Evolutionary conservation across 176 grass and related monocot genomes (phyloP), one percentile per base, ranked within the genome.

Genomic region (Tillandsia leiboldiana): DNA sequence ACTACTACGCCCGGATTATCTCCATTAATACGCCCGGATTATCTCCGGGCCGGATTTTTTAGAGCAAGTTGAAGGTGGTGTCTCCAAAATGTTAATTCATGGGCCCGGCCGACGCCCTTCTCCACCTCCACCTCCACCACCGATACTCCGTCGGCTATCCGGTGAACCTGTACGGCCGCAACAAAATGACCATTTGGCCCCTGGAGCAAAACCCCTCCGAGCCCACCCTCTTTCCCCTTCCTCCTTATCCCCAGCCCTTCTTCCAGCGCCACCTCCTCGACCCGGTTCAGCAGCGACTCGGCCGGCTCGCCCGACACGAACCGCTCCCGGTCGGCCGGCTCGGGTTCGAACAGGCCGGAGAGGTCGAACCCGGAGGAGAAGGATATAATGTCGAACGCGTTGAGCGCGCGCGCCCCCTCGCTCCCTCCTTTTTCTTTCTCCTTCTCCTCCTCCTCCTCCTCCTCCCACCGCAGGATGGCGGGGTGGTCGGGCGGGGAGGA

Each of bases 311-410:
- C 7, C 23, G 67, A 67, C 7, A 74, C 13, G 62, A 85, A 65
- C 72, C 77, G 66, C 66, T 79, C 72, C 59, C 64, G 70, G 13
- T 22, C 42, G 10, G 8, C 12, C 53, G 56, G 54, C 14, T 24
- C 14, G 14, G 66, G 42, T 10, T 28, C n/a, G 33, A 85, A 76
- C 10, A 80, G 49, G 11, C 77, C 58, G 10, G 82, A 76, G 26
- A 85, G 50, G n/a, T 85, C 82, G 20, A 72, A 64, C 2, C 50
- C 49, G 6, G 70, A 50, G 48, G 72, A 79, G 20, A 75, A 50
- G 69, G 77, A 57, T 42, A 85, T 85, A 11, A 80, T 64, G 24
- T 85, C 67, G 13, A 80, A 85, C 11, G 82, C 77, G 33, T 79
- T 85, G 23, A 80, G 29, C 50, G 71, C 63, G 29, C 58, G 58